These are phyloP conservation scores for Pistacia atlantica DNA, from an alignment of 345 rosid genomes.

Conservation along the genomic window DNA sequence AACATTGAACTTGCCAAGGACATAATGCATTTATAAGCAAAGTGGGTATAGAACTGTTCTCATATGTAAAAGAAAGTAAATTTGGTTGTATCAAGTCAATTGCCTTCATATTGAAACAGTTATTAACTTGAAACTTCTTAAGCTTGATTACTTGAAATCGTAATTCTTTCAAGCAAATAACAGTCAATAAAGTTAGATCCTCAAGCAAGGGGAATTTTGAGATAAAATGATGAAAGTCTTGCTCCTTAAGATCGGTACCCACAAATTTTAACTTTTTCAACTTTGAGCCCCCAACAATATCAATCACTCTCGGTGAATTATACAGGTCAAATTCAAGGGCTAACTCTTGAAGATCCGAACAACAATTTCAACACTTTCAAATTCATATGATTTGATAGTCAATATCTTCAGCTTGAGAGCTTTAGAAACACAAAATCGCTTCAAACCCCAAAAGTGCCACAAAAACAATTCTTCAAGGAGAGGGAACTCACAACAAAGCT, in stretches of 20 bases:
- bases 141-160: no score
- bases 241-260: no score
- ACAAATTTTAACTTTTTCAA: not conserved
- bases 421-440: not conserved
- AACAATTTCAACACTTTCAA: not conserved
- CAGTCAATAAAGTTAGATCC: no score
- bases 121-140: no score
- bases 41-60: no score
- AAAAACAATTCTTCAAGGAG: slow-evolving; percentile 7
- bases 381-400: not conserved
- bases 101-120: no score
- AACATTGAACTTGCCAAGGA: no score
- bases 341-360: not conserved
- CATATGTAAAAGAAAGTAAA: not conserved
- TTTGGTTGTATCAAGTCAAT: no score
- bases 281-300: not conserved
- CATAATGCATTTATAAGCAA: no score
- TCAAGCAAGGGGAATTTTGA: no score
- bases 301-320: not conserved
- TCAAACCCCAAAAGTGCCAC: not conserved
- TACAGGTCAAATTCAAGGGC: not conserved
- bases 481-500: not conserved
- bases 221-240: no score
- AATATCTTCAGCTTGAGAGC: not conserved
- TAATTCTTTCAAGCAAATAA: no score